Evolutionary conservation across 164 flowering plant species (phyloP), one percentile per base, ranked within the genome.

Genomic region (Liquidambar formosana): DNA sequence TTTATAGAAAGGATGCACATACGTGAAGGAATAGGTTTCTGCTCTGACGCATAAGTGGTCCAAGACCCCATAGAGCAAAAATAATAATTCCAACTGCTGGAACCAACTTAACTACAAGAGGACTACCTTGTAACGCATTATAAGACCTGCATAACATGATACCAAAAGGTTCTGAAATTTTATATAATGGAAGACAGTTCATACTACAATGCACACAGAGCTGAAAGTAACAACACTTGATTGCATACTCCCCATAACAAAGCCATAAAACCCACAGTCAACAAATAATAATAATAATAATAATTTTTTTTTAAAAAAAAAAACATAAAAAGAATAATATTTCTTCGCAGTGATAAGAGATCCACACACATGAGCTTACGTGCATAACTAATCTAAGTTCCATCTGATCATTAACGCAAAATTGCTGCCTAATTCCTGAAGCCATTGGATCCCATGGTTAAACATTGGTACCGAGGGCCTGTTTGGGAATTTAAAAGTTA

Each of bases 41-140:
- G 79, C 77, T 73, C 38, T 66, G 77, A 45, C 88, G 86, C 78
- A 90, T 46, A 51, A 94, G 86, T 57, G 97, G 97, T 49, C 74
- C 88, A 72, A 94, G 83, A 72, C 92, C 93, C 93, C 93, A 94
- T 27, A 86, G 43, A 26, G 97, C 80, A 82, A 94, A 90, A 57
- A 79, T 65, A 72, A 92, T 74, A 45, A 94, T 63, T 56, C 88
- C 89, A 67, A 84, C 78, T 59, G 94, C 92, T 57, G 96, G 85
- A 72, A 81, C 72, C 81, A 94, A 77, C 75, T 83, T 89, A 59
- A 82, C 47, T 18, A 86, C 72, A 47, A 77, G 57, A 47, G 89
- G 83, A 70, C 71, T 81, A 68, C 85, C 80, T 72, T 81, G 77
- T 62, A 86, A 72, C 63, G 77, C 77, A 76, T 75, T 80, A 76